phyloP scores from a whole-genome alignment of 768 basidiomycete genomes.

The Amanita pallidorosea region DNA sequence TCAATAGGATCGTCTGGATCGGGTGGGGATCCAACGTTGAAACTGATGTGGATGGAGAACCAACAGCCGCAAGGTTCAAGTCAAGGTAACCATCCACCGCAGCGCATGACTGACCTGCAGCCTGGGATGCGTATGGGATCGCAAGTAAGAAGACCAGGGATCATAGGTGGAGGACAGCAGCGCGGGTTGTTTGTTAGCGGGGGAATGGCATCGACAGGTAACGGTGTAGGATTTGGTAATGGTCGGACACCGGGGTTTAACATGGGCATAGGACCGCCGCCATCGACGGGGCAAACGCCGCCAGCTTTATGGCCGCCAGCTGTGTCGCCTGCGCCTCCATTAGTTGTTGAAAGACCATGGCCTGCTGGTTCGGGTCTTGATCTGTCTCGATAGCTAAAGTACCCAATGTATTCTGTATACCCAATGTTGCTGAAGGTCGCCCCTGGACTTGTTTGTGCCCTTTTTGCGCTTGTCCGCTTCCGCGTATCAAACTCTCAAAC shows the following conservation, averaged over 20 bases:
- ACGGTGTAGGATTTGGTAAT: neutral
- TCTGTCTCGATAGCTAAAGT: conserved; percentile 20
- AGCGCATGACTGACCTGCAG: conserved; percentile 40
- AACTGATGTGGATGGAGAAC: conserved; percentile 21
- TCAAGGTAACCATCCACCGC: conserved; percentile 21
- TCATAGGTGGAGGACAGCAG: conserved; percentile 41
- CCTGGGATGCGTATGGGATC: conserved; percentile 41
- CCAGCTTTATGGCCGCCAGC: conserved; percentile 27
- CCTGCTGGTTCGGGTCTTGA: conserved; percentile 26
- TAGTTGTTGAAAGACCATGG: conserved; percentile 37
- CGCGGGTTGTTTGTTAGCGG: conserved; percentile 22
- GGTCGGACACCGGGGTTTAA: neutral
- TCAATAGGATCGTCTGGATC: conserved; percentile 6
- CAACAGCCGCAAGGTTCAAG: conserved; percentile 21
- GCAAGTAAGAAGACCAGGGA: conserved; percentile 43
- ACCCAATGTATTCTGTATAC: too few relatives aligned
- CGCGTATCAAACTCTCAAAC: conserved; percentile 40
- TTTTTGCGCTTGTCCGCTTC: conserved; percentile 53
- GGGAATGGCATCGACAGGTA: conserved; percentile 9
- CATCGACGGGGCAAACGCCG: conserved; percentile 18
- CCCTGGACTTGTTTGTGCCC: conserved; percentile 47
- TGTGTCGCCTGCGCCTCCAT: conserved; percentile 26
- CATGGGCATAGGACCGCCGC: conserved; percentile 16
- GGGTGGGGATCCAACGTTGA: conserved; percentile 9
- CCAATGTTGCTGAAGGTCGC: conserved; percentile 17